A percentile compares a stretch with the other conserved stretches of the same genome.
phyloP scores from a whole-genome alignment of 257 asterid species.

The Petunia secreta region DNA sequence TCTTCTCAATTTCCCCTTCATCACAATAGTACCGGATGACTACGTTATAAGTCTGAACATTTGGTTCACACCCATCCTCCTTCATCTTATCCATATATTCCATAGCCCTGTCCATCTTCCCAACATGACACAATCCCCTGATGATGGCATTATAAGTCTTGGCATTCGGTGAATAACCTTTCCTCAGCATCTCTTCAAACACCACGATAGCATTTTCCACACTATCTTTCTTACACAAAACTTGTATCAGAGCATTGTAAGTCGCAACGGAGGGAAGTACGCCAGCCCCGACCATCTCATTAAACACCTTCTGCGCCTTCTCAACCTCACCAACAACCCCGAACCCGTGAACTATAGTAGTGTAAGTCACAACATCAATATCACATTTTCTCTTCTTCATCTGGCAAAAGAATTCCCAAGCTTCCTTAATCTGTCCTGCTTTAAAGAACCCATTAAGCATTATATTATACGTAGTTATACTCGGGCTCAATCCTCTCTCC shows the following conservation, averaged over 20 bases:
- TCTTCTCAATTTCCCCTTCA: conserved; percentile 80
- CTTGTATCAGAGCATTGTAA: conserved; percentile 82
- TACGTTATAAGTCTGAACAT: conserved; percentile 76
- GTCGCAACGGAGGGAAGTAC: conserved; percentile 90
- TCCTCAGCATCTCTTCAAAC: conserved; percentile 76
- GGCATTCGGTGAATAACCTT: conserved; percentile 76
- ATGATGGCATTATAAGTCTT: conserved; percentile 72
- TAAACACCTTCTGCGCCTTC: conserved; percentile 66
- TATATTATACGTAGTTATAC: conserved; percentile 65
- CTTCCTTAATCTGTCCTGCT: conserved; percentile 75
- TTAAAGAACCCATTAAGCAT: conserved; percentile 78
- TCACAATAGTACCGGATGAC: conserved; percentile 79
- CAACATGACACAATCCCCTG: conserved; percentile 81
- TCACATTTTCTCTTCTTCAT: conserved; percentile 82
- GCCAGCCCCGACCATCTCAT: conserved; percentile 84
- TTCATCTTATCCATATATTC: conserved; percentile 68
- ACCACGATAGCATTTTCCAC: conserved; percentile 70
- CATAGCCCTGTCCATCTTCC: conserved; percentile 66
- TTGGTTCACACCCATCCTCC: conserved; percentile 66
- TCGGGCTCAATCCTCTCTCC: conserved; percentile 72
- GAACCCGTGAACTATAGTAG: conserved; percentile 83
- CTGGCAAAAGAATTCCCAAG: conserved; percentile 82
- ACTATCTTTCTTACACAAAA: conserved; percentile 80
- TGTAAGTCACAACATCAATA: conserved; percentile 85
- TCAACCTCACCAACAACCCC: conserved; percentile 81